Conservation (phyloP, 2,329 filamentous ascomycete genomes). For the Pseudocercospora fijiensis region DNA sequence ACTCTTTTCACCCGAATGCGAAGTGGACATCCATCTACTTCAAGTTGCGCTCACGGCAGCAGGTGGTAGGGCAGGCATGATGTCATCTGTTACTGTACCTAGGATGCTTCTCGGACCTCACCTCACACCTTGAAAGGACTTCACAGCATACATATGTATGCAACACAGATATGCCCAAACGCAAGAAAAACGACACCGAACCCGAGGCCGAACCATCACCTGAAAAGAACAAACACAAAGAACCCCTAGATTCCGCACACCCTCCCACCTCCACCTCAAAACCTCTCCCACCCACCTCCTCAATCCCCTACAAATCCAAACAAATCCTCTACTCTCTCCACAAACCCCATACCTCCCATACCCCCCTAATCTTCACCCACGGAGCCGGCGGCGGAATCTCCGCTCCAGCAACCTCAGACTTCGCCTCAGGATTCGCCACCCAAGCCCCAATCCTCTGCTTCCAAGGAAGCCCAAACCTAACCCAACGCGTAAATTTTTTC, state of each 20-base stretch:
- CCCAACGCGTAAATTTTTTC: slow-evolving; percentile 41
- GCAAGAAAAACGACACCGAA: not conserved
- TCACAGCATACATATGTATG: not conserved
- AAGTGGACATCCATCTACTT: too few relatives aligned
- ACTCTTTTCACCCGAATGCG: too few relatives aligned
- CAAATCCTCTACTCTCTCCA: slow-evolving; percentile 23
- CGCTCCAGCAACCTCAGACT: slow-evolving; percentile 42
- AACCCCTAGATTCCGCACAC: not conserved
- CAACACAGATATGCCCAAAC: slow-evolving; percentile 1
- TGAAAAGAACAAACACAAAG: not conserved
- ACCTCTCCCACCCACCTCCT: slow-evolving; percentile 9
- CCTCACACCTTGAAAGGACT: not conserved
- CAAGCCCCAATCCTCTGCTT: slow-evolving; percentile 37
- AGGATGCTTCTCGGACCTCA: not conserved
- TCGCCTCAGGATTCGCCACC: slow-evolving; percentile 41
- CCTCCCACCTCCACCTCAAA: not conserved
- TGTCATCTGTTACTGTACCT: not conserved
- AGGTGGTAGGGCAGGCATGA: not conserved
- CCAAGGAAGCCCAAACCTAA: slow-evolving; percentile 46
- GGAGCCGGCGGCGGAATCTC: slow-evolving; percentile 47
- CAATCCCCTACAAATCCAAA: slow-evolving; percentile 26
- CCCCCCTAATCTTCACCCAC: slow-evolving; percentile 46
- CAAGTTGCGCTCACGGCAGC: too few relatives aligned
- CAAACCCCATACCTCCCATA: not conserved
- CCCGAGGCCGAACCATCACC: not conserved